Base-by-base conservation (phyloP, 108 stramenopile species). In the Cyclostephanos invisitatus region DNA sequence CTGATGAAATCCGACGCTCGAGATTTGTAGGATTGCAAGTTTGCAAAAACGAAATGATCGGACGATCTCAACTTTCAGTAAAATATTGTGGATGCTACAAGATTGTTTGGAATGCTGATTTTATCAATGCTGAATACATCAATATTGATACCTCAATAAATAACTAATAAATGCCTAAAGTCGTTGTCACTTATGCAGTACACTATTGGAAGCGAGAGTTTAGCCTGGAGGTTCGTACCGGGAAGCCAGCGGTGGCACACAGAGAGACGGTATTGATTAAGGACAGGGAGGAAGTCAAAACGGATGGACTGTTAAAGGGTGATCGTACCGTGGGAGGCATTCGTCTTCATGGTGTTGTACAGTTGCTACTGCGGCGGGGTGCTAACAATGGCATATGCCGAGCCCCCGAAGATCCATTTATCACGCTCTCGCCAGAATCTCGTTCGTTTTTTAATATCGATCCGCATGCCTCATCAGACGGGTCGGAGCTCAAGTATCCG, bases 281-380 rank as follows among this genome's bases (percentile, higher is more conserved):
- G 27, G 61, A 54, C n/a, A 73, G 55, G 5, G 81, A 84, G 22
- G 68, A 32, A 24, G 68, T 91, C 21, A 87, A 90, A 60, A 87
- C 91, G 3, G 84, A 75, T 73, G 90, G 92, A 21, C 64, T 93
- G 25, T 42, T 90, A 15, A 77, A 86, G 32, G 91, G 85, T 44
- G 91, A 96, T 80, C 84, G 90, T 27, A 90, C 90, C 0, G 85
- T 96, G 22, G 91, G 91, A 46, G 82, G 77, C 8, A 88, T 89
- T 14, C 69, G 89, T 14, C 29, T 92, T 38, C 90, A 92, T 69
- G 90, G 84, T 48, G 84, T 78, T 4, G 86, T 95, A 27, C 83
- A 87, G 54, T 71, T 92, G 21, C 20, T 56, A 11, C 35, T 95
- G 29, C 68, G 68, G 73, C 86, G 86, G 24, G 11, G 66, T 55